These are phyloP conservation scores for Ramaria rubella DNA, from an alignment of 768 basidiomycete genomes.

Conservation along the genomic window DNA sequence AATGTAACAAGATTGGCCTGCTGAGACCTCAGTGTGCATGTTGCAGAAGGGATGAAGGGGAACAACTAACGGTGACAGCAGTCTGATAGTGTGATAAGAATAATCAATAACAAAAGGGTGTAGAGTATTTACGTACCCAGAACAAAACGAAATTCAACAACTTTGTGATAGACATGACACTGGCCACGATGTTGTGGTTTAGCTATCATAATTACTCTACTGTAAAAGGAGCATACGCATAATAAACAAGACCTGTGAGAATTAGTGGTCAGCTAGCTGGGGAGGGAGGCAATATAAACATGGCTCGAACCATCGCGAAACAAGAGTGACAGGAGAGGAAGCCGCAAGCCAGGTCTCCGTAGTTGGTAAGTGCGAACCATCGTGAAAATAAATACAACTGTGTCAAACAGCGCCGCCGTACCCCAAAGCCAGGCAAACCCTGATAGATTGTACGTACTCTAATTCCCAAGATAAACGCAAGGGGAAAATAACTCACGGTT, in stretches of 20 bases:
- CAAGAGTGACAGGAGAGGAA: background rate
- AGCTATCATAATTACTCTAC: background rate
- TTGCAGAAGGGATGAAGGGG: background rate
- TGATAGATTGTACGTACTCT: background rate
- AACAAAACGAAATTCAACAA: constrained; percentile 1
- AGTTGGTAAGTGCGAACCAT: background rate
- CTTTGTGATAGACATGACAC: background rate
- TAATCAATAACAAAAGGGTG: background rate
- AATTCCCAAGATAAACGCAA: background rate
- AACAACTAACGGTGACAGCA: constrained; percentile 1
- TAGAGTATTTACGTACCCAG: background rate
- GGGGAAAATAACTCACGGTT: background rate
- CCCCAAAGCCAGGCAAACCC: constrained; percentile 4
- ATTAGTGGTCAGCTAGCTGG: background rate
- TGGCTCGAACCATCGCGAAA: background rate
- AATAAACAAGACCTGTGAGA: background rate
- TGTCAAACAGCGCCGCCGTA: background rate
- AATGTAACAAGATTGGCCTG: background rate
- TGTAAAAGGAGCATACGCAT: background rate
- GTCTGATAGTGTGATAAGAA: background rate
- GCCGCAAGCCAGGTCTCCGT: background rate
- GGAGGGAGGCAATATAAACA: too few relatives aligned
- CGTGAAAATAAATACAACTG: background rate
- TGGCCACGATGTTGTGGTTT: background rate
- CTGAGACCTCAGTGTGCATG: background rate